phyloP scores from a whole-genome alignment of 2,329 filamentous ascomycete genomes.

The Proliferodiscus dingleyae region DNA sequence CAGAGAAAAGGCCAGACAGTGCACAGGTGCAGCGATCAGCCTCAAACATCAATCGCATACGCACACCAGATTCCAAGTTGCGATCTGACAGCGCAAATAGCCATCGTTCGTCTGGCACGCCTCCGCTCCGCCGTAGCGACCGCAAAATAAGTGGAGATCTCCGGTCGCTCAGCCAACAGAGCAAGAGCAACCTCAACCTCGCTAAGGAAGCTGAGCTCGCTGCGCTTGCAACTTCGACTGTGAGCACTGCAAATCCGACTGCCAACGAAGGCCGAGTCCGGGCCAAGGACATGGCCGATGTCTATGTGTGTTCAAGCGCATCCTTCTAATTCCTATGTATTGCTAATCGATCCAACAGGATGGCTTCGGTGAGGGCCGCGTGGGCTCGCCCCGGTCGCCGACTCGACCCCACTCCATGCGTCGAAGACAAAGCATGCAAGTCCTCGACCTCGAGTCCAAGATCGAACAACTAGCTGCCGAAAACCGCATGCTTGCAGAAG shows the following conservation, averaged over 20 bases:
- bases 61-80: slow-evolving; percentile 33
- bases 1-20: slow-evolving; percentile 28
- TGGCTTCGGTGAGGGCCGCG: slow-evolving; percentile 84
- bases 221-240: slow-evolving; percentile 29
- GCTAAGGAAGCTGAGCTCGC: slow-evolving; percentile 41
- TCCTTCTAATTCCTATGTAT: slow-evolving; percentile 13
- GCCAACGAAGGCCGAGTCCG: slow-evolving; percentile 85
- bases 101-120: slow-evolving; percentile 52
- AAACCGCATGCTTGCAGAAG: slow-evolving; percentile 73
- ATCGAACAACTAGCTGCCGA: slow-evolving; percentile 83
- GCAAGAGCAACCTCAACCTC: slow-evolving; percentile 37
- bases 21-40: slow-evolving; percentile 25
- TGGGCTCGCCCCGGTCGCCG: slow-evolving; percentile 83
- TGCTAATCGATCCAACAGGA: slow-evolving; percentile 53
- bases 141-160: slow-evolving; percentile 71
- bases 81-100: slow-evolving; percentile 60
- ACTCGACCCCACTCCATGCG: slow-evolving; percentile 94
- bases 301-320: slow-evolving; percentile 68
- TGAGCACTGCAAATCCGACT: slow-evolving; percentile 65
- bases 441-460: slow-evolving; percentile 81
- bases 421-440: slow-evolving; percentile 95
- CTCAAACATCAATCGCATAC: slow-evolving; percentile 29
- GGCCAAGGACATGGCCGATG: slow-evolving; percentile 81
- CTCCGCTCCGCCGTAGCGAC: slow-evolving; percentile 66
- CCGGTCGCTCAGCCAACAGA: slow-evolving; percentile 58